Evolutionary conservation across 257 asterid species (phyloP).

Genomic region (Gardenia jasminoides): DNA sequence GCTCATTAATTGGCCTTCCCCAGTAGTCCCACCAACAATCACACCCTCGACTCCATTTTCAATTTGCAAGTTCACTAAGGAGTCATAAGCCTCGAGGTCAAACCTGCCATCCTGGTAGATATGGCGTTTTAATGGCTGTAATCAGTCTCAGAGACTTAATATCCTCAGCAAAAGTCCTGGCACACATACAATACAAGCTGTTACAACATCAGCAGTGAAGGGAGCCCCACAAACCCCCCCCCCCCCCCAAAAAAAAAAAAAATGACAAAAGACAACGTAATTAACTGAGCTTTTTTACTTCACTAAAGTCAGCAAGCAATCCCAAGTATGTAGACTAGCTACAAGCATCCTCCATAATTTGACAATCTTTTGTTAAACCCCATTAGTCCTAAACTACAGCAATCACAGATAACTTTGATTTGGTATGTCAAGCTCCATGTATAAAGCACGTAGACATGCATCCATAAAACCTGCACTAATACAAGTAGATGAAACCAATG

Average conservation of each 20-base stretch:
- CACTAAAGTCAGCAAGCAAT: neutral
- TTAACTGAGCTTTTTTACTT: neutral
- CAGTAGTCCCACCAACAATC: constrained; percentile 87
- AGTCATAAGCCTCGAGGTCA: constrained; percentile 81
- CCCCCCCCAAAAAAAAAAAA: too few relatives aligned
- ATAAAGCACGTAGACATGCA: neutral
- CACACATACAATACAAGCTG: constrained; percentile 6
- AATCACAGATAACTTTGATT: neutral
- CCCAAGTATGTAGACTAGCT: neutral
- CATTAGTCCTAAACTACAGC: neutral
- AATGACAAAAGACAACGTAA: neutral
- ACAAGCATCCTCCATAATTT: neutral
- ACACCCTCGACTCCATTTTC: constrained; percentile 77
- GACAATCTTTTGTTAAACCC: neutral
- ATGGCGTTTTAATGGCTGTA: constrained; percentile 84
- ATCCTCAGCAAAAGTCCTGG: constrained; percentile 73
- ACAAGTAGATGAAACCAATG: neutral
- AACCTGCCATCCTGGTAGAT: constrained; percentile 88
- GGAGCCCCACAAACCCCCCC: neutral
- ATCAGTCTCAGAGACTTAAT: constrained; percentile 70
- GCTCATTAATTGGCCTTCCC: constrained; percentile 92
- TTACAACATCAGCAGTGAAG: neutral
- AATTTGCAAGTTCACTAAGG: constrained; percentile 65
- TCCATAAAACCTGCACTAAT: neutral
- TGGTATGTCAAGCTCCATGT: neutral